phyloP scores from a whole-genome alignment of 495 filamentous ascomycete species.

The Viridothelium virens region DNA sequence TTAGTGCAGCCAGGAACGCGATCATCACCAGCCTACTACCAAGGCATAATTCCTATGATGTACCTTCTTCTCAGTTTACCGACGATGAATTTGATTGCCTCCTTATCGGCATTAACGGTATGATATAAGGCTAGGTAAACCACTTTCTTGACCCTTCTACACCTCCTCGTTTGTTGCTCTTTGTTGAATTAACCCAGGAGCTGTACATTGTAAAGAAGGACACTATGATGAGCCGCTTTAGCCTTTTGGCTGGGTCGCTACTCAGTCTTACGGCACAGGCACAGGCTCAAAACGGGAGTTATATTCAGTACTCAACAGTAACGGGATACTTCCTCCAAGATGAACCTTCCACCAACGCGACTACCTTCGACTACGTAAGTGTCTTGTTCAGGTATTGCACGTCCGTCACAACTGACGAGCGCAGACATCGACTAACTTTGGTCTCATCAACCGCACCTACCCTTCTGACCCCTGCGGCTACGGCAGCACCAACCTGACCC shows the following conservation, averaged over 20 bases:
- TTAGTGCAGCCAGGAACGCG: not conserved
- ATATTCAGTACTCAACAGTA: slow-evolving; percentile 56
- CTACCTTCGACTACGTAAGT: slow-evolving; percentile 59
- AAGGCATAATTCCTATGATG: not conserved
- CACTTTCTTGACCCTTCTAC: not conserved
- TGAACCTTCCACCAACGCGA: slow-evolving; percentile 51
- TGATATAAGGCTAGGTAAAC: not conserved
- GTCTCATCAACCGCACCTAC: slow-evolving; percentile 55
- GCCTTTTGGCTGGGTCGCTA: not conserved
- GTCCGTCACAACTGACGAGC: not conserved
- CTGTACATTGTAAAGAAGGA: not conserved
- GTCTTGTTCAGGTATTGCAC: not conserved
- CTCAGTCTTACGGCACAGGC: not conserved
- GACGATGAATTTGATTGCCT: not conserved
- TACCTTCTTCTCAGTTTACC: not conserved
- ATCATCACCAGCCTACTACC: not conserved
- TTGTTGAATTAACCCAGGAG: not conserved
- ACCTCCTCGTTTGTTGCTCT: not conserved
- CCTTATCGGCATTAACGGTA: not conserved
- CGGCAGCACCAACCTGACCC: slow-evolving; percentile 38
- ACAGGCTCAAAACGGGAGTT: slow-evolving; percentile 11
- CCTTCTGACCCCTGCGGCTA: slow-evolving; percentile 36
- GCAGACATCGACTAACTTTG: slow-evolving; percentile 57
- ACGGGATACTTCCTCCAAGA: slow-evolving; percentile 67
- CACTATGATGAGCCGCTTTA: not conserved